Base-by-base conservation (phyloP, 139 green algal species). In the Mychonastes homosphaera region DNA sequence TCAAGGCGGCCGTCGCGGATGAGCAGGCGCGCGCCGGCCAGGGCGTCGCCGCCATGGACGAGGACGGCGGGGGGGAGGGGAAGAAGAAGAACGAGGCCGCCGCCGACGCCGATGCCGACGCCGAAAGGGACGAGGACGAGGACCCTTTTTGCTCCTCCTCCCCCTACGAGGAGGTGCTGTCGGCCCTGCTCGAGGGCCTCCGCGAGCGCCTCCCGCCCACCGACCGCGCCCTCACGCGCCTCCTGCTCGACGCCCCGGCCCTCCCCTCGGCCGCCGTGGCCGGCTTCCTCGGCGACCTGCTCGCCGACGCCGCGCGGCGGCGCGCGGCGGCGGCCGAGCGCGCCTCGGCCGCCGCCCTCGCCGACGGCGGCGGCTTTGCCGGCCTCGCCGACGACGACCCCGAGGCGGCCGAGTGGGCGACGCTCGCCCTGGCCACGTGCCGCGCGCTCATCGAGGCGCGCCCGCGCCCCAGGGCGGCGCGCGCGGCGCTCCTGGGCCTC, bases 131-230 rank as follows among this genome's bases (percentile, higher is more conserved):
- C 36, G 12, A 10, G 13, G 29, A 19, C 38, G 32, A 23, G 21
- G 45, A 12, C 26, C 23, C 44, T 32, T 9, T 5, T 19, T 24
- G 33, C 10, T 24, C 24, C 21, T 15, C 34, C 26, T 19, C 49
- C 0, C 19, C 21, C 0, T 89, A 89, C 24, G 73, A 89, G 52
- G 29, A 29, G n/a, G 71, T 77, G 1, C 61, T 89, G 38, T n/a
- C 80, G 32, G 54, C 62, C 15, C 38, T 82, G 5, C 57, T 89
- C 23, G 62, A 72, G 16, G 72, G 65, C 3, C 46, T 87, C 45
- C 53, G 63, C 13, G 38, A 48, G 48, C 12, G 50, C 16, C 16
- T 67, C 8, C 67, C 72, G 8, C 32, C 45, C 2, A 62, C 13
- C 28, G 69, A 73, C 54, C 35, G 40, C 16, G 47, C 67, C 12